Percentiles rank a stretch among this genome's conserved stretches.
Evolutionary conservation across 2,329 filamentous ascomycete species (phyloP).

Genomic region (Hymenoscyphus salicellus): DNA sequence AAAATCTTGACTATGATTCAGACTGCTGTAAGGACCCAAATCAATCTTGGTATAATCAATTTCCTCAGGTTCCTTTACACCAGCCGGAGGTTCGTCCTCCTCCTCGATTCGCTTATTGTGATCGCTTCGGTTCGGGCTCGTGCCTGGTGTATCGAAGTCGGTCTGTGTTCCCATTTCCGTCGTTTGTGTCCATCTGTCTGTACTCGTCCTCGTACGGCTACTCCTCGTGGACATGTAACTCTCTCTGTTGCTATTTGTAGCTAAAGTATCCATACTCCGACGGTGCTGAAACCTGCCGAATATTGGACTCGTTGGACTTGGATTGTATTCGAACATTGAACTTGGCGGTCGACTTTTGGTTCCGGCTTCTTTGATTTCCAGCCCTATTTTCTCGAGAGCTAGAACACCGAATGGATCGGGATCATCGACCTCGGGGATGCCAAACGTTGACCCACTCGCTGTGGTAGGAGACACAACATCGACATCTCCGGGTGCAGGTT

Average conservation of each 20-base stretch:
- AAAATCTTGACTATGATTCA: conserved; percentile 33
- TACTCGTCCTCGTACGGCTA: conserved; percentile 43
- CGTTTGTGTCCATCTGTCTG: conserved; percentile 66
- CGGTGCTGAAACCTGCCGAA: conserved; percentile 50
- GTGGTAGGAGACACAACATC: conserved; percentile 46
- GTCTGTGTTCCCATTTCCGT: conserved; percentile 64
- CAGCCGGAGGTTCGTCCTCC: conserved; percentile 35
- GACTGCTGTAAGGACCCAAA: conserved; percentile 41
- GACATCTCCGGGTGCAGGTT: conserved; percentile 75
- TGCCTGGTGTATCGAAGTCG: conserved; percentile 51
- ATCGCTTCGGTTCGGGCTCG: conserved; percentile 51
- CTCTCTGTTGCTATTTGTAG: conserved; percentile 61
- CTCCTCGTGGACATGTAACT: conserved; percentile 72
- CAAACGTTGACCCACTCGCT: conserved; percentile 57
- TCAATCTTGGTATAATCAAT: conserved; percentile 61
- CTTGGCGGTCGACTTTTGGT: conserved; percentile 69
- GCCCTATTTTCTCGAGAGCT: conserved; percentile 83
- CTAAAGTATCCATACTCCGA: conserved; percentile 66
- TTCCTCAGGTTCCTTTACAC: conserved; percentile 43
- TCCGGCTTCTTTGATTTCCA: conserved; percentile 89
- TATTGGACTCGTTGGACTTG: conserved; percentile 72
- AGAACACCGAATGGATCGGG: conserved; percentile 90
- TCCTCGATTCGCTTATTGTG: conserved; percentile 34
- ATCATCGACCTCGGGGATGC: conserved; percentile 74
- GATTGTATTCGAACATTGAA: conserved; percentile 79